Evolutionary conservation across 2,329 filamentous ascomycete species (phyloP).

Genomic region (Fusarium avenaceum): DNA sequence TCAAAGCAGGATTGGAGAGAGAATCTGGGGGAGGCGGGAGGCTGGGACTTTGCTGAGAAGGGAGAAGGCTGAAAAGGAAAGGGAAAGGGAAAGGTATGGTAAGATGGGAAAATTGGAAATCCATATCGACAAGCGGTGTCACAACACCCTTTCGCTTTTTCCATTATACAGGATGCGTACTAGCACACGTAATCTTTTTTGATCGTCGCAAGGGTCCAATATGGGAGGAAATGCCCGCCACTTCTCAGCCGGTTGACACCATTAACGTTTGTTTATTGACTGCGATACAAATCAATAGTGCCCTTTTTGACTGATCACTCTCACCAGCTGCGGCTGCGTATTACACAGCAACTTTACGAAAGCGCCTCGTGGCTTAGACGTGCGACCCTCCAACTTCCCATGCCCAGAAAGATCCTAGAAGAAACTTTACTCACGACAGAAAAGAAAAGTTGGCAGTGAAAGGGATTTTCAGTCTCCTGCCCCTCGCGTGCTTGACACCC

Average conservation of each 20-base stretch:
- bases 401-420: background rate
- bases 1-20: conserved; percentile 34
- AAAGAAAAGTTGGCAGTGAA: conserved; percentile 25
- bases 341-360: conserved; percentile 24
- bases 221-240: conserved; percentile 6
- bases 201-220: conserved; percentile 32
- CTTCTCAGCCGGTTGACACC: conserved; percentile 6
- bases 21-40: conserved; percentile 34
- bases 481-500: conserved; percentile 39
- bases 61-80: background rate
- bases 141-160: conserved; percentile 36
- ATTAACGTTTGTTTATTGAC: background rate
- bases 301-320: conserved; percentile 41
- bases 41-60: conserved; percentile 14
- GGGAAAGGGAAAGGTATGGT: background rate
- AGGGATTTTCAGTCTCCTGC: background rate
- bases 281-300: conserved; percentile 28
- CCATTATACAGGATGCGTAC: conserved; percentile 16
- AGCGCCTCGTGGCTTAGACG: conserved; percentile 42
- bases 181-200: conserved; percentile 40
- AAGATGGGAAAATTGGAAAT: conserved; percentile 34
- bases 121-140: conserved; percentile 1
- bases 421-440: background rate
- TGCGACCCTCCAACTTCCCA: conserved; percentile 32
- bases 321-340: conserved; percentile 21